Conservation (phyloP, 2,329 filamentous ascomycete species). For the Aspergillus tamarii region DNA sequence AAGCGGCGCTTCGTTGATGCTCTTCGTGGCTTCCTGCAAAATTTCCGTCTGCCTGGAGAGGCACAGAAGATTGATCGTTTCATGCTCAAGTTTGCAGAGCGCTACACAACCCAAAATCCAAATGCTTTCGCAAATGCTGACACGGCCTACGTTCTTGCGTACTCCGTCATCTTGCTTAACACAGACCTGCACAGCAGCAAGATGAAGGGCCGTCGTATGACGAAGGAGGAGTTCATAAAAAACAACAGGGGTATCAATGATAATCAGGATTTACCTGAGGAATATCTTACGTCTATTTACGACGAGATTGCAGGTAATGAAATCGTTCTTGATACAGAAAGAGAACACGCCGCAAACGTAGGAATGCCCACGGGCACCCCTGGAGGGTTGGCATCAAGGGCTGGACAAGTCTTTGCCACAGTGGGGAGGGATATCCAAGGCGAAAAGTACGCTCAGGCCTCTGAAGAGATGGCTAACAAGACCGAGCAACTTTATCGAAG, state of each 20-base stretch:
- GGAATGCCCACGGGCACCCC: conserved; percentile 64
- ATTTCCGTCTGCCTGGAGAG: conserved; percentile 92
- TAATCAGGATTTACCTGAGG: conserved; percentile 86
- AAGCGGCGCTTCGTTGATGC: conserved; percentile 93
- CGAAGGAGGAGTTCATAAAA: conserved; percentile 96
- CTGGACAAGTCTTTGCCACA: conserved; percentile 87
- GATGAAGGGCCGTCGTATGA: conserved; percentile 82
- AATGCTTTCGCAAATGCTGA: conserved; percentile 98
- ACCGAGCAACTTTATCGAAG: conserved; percentile 90
- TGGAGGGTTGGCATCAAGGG: conserved; percentile 74
- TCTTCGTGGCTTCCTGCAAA: conserved; percentile 86
- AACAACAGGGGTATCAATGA: conserved; percentile 99
- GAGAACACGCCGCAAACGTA: conserved; percentile 81
- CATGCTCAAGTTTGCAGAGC: conserved; percentile 98
- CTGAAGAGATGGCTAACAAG: conserved; percentile 85
- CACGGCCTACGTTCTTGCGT: conserved; percentile 92
- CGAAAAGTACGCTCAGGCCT: conserved; percentile 92
- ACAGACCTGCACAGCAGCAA: conserved; percentile 93
- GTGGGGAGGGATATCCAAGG: conserved; percentile 88
- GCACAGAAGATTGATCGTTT: conserved; percentile 99
- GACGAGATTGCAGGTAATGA: conserved; percentile 91
- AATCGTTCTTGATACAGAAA: conserved; percentile 91
- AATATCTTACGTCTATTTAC: conserved; percentile 86
- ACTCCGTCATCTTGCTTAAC: conserved; percentile 96
- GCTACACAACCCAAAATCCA: conserved; percentile 91